A percentile compares a stretch with the other conserved stretches of the same genome.
These are phyloP conservation scores for Geranomyces michiganensis DNA, from an alignment of 192 early-diverging fungal genomes.

Conservation along the genomic window DNA sequence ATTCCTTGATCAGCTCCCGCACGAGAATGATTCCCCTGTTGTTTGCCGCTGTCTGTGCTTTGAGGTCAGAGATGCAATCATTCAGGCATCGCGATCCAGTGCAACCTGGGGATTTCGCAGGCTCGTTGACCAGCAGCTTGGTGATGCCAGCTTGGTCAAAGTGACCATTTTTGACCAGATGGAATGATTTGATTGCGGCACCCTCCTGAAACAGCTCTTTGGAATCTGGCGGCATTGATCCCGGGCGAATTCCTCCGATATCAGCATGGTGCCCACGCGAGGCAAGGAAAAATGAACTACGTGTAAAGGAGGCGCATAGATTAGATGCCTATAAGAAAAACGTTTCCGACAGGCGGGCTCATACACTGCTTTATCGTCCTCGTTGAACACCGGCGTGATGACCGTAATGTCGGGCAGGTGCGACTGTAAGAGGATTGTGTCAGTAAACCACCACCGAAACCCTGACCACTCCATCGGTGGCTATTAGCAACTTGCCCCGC, in stretches of 20 bases:
- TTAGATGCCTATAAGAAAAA: no score
- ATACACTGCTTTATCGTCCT: slow-evolving; percentile 51
- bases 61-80: slow-evolving; percentile 92
- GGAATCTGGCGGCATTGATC: slow-evolving; percentile 89
- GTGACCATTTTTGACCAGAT: slow-evolving; percentile 77
- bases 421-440: background rate
- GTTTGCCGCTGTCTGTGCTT: slow-evolving; percentile 98
- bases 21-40: slow-evolving; percentile 88
- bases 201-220: slow-evolving; percentile 94
- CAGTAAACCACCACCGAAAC: no score
- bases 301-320: no score
- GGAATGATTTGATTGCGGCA: slow-evolving; percentile 85
- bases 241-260: slow-evolving; percentile 71
- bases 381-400: slow-evolving; percentile 91
- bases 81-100: slow-evolving; percentile 83
- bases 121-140: slow-evolving; percentile 75
- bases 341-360: no score
- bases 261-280: slow-evolving; percentile 92
- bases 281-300: slow-evolving; percentile 95
- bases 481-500: slow-evolving; percentile 75
- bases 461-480: no score
- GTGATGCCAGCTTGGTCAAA: slow-evolving; percentile 88
- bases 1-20: slow-evolving; percentile 79
- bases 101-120: slow-evolving; percentile 82
- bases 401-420: slow-evolving; percentile 79